phyloP scores from a whole-genome alignment of 2,329 filamentous ascomycete genomes.

The Penicillium expansum region DNA sequence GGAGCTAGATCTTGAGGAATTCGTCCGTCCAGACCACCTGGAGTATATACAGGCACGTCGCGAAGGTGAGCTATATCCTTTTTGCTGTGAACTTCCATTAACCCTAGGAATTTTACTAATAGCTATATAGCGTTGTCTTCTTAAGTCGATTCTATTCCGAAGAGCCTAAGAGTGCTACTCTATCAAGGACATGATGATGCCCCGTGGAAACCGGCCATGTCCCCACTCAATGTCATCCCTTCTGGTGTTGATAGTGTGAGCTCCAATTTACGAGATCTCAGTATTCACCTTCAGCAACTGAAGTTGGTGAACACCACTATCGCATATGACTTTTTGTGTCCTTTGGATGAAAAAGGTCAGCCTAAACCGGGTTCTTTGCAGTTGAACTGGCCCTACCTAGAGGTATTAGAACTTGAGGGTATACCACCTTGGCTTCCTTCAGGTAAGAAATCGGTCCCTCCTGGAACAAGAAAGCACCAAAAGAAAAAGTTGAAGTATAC shows the following conservation, averaged over 20 bases:
- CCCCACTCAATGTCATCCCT: not conserved
- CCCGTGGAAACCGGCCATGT: not conserved
- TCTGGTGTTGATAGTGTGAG: not conserved
- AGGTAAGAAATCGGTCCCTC: slow-evolving; percentile 8
- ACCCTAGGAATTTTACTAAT: no score
- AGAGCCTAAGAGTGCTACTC: not conserved
- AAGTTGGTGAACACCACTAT: not conserved
- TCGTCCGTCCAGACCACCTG: slow-evolving; percentile 5
- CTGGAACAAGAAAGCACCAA: no score
- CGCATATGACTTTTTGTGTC: slow-evolving; percentile 1
- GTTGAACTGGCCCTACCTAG: slow-evolving; percentile 3
- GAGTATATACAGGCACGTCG: slow-evolving; percentile 9
- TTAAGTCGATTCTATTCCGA: not conserved
- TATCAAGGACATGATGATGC: not conserved
- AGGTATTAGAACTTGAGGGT: slow-evolving; percentile 1
- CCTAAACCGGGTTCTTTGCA: not conserved
- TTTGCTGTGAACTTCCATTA: no score
- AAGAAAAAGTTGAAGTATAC: no score
- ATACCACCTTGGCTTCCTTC: slow-evolving; percentile 8
- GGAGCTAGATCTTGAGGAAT: slow-evolving; percentile 4
- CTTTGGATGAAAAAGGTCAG: slow-evolving; percentile 1
- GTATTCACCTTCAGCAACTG: slow-evolving; percentile 1
- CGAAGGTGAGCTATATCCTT: slow-evolving; percentile 1
- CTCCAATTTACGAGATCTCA: slow-evolving; percentile 1
- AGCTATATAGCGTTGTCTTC: slow-evolving; percentile 8